Evolutionary conservation across 2,329 filamentous ascomycete genomes (phyloP).

Genomic region (Ophiostoma tasmaniense): DNA sequence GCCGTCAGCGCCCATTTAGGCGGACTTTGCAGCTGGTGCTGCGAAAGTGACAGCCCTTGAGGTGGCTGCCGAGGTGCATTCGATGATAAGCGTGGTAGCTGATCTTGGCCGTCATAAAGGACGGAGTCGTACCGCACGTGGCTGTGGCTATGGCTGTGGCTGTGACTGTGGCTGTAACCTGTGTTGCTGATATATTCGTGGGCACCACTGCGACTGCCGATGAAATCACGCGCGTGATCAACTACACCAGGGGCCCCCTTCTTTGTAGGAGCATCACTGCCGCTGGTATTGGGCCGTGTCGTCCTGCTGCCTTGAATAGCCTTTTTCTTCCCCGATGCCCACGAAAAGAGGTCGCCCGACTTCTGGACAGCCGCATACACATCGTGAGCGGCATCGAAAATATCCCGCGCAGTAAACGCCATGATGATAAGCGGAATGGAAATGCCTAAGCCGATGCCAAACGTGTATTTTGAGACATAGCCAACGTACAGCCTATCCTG

Average conservation of each 20-base stretch:
- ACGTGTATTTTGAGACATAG: slow-evolving; percentile 26
- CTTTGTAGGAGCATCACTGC: background rate
- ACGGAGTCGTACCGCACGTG: background rate
- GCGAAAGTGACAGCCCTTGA: background rate
- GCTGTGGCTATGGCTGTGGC: background rate
- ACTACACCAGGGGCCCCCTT: background rate
- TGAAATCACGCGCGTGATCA: background rate
- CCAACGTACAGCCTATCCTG: slow-evolving; percentile 25
- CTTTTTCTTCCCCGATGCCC: background rate
- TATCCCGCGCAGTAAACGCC: slow-evolving; percentile 32
- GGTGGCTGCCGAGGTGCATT: background rate
- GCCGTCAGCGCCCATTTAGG: background rate
- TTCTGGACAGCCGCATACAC: slow-evolving; percentile 1
- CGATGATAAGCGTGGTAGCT: background rate
- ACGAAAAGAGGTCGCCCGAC: background rate
- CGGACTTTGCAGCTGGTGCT: slow-evolving; percentile 3
- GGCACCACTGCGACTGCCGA: background rate
- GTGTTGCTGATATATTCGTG: background rate
- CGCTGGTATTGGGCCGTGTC: background rate
- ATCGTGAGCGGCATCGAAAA: slow-evolving; percentile 22
- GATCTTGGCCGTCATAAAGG: background rate
- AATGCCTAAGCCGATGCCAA: slow-evolving; percentile 34
- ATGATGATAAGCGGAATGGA: slow-evolving; percentile 32
- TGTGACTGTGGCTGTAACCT: background rate
- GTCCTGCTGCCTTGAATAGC: background rate